Conservation (phyloP, 1,284 basidiomycete genomes). For the Trichosporon coremiiforme region DNA sequence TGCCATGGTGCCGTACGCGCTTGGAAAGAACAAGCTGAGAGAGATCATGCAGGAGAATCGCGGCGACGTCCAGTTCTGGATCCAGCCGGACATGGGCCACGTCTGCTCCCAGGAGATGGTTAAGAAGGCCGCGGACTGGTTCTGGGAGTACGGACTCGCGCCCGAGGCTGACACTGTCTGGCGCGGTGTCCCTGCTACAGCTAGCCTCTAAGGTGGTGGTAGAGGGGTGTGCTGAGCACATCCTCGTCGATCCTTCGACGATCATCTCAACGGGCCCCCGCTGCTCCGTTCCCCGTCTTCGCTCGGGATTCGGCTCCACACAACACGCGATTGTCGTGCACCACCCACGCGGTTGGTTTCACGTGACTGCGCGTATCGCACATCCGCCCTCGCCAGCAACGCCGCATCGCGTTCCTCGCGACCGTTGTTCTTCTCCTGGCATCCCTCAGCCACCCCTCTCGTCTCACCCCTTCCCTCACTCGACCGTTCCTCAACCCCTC, state of each 20-base stretch:
- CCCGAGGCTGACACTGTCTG: constrained; percentile 3
- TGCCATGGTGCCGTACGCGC: constrained; percentile 41
- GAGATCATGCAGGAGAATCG: constrained; percentile 24
- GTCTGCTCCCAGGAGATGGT: constrained; percentile 52
- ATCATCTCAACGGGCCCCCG: neutral
- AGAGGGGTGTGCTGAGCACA: constrained; percentile 9
- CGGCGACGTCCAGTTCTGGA: constrained; percentile 22
- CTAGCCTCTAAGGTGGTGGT: neutral
- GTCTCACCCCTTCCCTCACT: neutral
- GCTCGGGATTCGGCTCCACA: neutral
- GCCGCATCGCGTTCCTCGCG: neutral
- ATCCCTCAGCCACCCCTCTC: neutral
- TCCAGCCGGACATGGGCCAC: constrained; percentile 26
- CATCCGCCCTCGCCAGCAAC: neutral
- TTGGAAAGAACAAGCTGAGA: constrained; percentile 18
- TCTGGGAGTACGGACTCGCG: constrained; percentile 34
- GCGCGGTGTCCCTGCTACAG: neutral
- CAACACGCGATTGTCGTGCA: neutral
- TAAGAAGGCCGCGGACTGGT: constrained; percentile 47
- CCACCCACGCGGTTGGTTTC: neutral
- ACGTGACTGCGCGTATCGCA: neutral
- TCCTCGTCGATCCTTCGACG: neutral
- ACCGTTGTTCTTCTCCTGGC: too few relatives aligned
- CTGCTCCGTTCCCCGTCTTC: neutral
- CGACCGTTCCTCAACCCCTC: neutral